Evolutionary conservation across 148 eudicot genomes (phyloP), one percentile per base, ranked within the genome.

Genomic region (Cornus suecica): DNA sequence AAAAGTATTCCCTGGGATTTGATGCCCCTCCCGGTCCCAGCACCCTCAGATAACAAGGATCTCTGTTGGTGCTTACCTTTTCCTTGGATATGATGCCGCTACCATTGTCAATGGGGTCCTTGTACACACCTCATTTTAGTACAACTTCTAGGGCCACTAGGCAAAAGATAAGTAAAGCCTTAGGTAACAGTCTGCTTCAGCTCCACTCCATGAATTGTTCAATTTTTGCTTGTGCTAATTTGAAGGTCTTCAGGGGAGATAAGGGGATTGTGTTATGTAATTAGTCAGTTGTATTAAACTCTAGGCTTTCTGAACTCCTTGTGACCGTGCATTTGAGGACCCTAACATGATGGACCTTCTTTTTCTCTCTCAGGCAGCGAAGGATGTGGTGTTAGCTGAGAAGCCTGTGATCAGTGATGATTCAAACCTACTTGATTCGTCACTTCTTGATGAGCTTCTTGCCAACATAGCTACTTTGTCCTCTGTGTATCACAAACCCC

Each of bases 341-440:
- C 4, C 7, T 37, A 37, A 37, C 31, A 22, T 51, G 23, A 4
- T 37, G 63, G 27, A 58, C 54, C 67, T 79, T 60, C 18, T 52
- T 42, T 56, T 74, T 22, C 7, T 67, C 11, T 77, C 5, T 52
- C 87, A 95, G 99, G 99, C 99, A 16, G 99, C 99, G 54, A 95
- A 95, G 82, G 99, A 95, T 85, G 97, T 95, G 41, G 99, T 95
- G 68, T 79, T 95, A 75, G 99, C 97, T 73, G 99, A 95, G 83
- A 95, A 95, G 83, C 99, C 99, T 66, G 97, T 95, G 88, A 95
- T 95, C 61, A 91, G 89, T 82, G 99, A 95, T 73, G 97, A 92
- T 85, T 94, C 99, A 29, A 94, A 94, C 85, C 97, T 85, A 77
- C 90, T 94, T 23, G 99, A 94, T 71, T 74, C 97, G 73, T 88